These are phyloP conservation scores for Oryza glaberrima DNA, from an alignment of 176 grass and related monocot species.

Conservation along the genomic window DNA sequence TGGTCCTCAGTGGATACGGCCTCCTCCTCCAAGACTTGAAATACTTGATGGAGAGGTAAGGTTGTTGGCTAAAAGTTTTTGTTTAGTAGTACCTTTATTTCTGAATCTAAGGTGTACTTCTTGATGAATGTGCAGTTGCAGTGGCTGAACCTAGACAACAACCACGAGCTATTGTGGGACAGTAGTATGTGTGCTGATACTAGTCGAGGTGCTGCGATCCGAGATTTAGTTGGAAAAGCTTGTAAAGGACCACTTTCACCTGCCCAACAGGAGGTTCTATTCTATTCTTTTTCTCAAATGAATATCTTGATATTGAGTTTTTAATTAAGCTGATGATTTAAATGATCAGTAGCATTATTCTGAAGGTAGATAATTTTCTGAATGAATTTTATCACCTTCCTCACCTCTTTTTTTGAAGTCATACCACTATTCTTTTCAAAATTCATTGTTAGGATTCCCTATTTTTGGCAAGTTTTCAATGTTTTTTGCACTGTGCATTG, in stretches of 20 bases:
- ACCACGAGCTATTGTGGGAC: conserved; percentile 93
- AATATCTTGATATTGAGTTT: conserved; percentile 27
- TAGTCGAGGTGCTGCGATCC: conserved; percentile 69
- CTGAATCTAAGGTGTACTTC: conserved; percentile 30
- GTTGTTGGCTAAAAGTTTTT: conserved; percentile 26
- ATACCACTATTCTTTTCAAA: neutral
- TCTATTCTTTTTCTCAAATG: conserved; percentile 46
- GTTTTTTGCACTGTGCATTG: neutral
- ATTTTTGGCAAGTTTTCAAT: neutral
- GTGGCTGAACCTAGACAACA: conserved; percentile 88
- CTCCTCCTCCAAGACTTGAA: conserved; percentile 82
- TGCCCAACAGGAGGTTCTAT: conserved; percentile 88
- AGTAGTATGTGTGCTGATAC: conserved; percentile 87
- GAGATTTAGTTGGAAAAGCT: conserved; percentile 83
- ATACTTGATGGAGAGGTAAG: conserved; percentile 92
- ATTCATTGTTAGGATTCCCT: conserved; percentile 6
- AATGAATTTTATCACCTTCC: neutral
- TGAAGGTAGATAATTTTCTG: neutral
- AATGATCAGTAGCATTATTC: neutral
- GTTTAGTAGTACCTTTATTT: conserved; percentile 24
- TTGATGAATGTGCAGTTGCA: conserved; percentile 64
- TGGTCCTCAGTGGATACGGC: conserved; percentile 81
- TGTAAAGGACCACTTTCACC: conserved; percentile 78
- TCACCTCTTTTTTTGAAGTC: neutral
- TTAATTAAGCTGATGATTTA: conserved; percentile 8